Evolutionary conservation across 1,284 basidiomycete genomes (phyloP).

Genomic region (Sporisorium sorghi): DNA sequence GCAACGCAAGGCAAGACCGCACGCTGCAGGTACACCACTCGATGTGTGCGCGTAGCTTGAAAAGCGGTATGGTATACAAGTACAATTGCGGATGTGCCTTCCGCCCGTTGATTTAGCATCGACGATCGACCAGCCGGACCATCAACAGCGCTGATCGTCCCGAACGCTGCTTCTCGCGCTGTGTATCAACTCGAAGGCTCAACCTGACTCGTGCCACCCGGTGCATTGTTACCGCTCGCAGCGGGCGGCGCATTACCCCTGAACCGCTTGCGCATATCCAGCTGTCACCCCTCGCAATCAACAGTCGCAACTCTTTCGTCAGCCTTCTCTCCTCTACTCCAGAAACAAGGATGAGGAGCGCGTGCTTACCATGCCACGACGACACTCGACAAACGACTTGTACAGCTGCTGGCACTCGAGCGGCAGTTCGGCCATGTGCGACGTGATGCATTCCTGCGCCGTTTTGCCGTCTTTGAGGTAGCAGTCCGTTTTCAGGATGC

Average conservation of each 20-base stretch:
- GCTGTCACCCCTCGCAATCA: no score
- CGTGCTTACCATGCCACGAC: conserved; percentile 54
- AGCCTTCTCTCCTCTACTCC: not conserved
- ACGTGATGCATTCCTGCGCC: conserved; percentile 55
- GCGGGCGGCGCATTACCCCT: conserved; percentile 53
- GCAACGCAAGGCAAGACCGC: not conserved
- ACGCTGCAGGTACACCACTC: no score
- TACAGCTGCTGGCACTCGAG: conserved; percentile 59
- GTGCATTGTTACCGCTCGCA: conserved; percentile 35
- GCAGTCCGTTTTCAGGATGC: conserved; percentile 55
- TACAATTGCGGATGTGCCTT: not conserved
- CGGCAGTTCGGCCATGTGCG: conserved; percentile 55
- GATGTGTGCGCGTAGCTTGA: not conserved
- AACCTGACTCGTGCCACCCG: conserved; percentile 49
- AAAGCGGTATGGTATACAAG: conserved; percentile 1
- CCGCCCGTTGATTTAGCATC: no score
- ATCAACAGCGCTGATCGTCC: no score
- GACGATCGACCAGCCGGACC: no score
- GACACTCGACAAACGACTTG: conserved; percentile 58
- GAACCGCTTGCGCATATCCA: conserved; percentile 60
- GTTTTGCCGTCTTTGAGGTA: conserved; percentile 43
- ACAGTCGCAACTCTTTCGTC: not conserved
- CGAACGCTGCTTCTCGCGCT: not conserved
- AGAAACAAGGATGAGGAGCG: not conserved
- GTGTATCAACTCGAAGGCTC: conserved; percentile 11